phyloP scores from a whole-genome alignment of 768 basidiomycete genomes.

The Leucocoprinus leucothites region DNA sequence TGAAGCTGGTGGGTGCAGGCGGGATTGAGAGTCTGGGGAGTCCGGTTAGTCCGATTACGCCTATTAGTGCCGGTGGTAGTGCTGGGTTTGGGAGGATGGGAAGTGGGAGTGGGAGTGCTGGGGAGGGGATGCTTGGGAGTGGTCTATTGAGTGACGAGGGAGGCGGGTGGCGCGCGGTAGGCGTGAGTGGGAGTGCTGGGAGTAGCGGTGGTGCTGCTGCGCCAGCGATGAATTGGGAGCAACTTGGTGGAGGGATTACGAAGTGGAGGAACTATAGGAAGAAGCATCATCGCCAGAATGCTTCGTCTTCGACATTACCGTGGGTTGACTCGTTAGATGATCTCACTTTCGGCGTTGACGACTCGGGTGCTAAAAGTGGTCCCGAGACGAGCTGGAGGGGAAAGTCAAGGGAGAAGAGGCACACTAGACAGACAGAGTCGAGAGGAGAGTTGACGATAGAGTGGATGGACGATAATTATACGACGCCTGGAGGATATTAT shows the following conservation, averaged over 20 bases:
- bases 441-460: conserved; percentile 8
- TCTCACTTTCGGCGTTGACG: not conserved
- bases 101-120: not conserved
- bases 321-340: conserved; percentile 9
- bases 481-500: conserved; percentile 10
- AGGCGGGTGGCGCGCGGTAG: not conserved
- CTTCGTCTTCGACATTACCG: conserved; percentile 5
- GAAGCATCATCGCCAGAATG: not conserved
- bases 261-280: conserved; percentile 1
- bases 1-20: conserved; percentile 17
- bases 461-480: conserved; percentile 11
- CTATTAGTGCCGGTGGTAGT: not conserved
- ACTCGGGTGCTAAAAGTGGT: not conserved
- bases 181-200: not conserved
- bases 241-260: not conserved
- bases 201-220: not conserved
- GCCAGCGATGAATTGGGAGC: not conserved
- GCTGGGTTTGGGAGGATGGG: not conserved
- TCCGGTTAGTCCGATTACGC: conserved; percentile 1
- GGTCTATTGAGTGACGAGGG: no score
- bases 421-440: not conserved
- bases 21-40: conserved; percentile 14
- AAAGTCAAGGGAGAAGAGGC: not conserved
- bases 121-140: not conserved
- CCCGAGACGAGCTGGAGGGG: not conserved